These are phyloP conservation scores for Acacia acuminata DNA, from an alignment of 306 rosid genomes.

Conservation along the genomic window DNA sequence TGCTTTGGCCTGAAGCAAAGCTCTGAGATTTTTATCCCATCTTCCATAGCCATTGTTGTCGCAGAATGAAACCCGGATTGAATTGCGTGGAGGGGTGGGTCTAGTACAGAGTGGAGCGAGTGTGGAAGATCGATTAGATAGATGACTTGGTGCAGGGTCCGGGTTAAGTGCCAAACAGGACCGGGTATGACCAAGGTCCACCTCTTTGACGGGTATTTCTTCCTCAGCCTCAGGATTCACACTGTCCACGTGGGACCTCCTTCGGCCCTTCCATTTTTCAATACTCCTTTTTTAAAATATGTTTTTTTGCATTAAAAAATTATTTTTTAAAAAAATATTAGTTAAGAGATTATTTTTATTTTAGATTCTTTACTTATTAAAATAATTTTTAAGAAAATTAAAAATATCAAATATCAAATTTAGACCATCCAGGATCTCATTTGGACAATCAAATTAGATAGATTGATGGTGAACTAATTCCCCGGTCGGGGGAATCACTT, in stretches of 20 bases:
- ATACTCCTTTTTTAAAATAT: too few species aligned
- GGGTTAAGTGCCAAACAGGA: neutral
- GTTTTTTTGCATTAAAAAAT: too few species aligned
- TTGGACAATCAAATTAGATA: too few species aligned
- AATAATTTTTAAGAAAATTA: too few species aligned
- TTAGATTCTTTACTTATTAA: too few species aligned
- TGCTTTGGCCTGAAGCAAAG: slow-evolving; percentile 13
- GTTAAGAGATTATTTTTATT: too few species aligned
- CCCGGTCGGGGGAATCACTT: too few species aligned
- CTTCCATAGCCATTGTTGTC: neutral
- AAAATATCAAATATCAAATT: too few species aligned
- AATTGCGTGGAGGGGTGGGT: neutral
- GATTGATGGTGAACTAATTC: too few species aligned
- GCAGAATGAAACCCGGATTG: neutral
- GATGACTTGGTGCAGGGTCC: neutral
- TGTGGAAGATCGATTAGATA: neutral
- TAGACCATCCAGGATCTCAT: too few species aligned
- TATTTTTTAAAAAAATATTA: too few species aligned
- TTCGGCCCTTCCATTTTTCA: neutral
- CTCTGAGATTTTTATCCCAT: neutral
- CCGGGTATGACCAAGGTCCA: neutral
- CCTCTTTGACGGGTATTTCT: neutral
- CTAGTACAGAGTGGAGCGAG: neutral
- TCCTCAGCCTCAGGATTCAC: neutral
- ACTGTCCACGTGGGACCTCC: neutral